Evolutionary conservation across 2,329 filamentous ascomycete species (phyloP), one percentile per base, ranked within the genome.

Genomic region (Scopulariopsis brevicaulis): DNA sequence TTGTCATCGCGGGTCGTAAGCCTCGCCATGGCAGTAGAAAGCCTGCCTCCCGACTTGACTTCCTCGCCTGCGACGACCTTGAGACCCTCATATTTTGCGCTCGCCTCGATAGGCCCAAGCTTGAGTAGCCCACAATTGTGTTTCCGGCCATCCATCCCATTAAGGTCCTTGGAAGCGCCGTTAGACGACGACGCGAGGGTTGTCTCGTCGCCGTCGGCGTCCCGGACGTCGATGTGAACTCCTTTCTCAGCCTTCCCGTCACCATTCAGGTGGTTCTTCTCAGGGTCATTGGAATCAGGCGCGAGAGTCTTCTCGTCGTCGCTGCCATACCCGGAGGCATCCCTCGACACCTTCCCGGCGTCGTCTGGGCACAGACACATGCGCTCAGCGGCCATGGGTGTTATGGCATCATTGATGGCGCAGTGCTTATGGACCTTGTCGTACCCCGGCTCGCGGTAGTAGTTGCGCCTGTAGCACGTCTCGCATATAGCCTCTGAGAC

Each of bases 361-460:
- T 32, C 28, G 28, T 32, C 28, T 8, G 28, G 11, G 57, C 54
- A 53, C 65, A 69, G n/a, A 60, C 57, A 56, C 67, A 70, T 64
- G 37, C 60, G 62, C 4, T 63, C 59, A 43, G 65, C 65, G 0
- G 60, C 62, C 1, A 62, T 61, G 1, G 65, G 60, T 0, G 65
- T 64, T 7, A 72, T 65, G 1, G 59, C 61, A 1, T 64, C 59
- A 0, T 63, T 51, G 1, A 71, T 61, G 24, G 68, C 64, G 54
- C 64, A 70, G 37, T 70, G 65, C 55, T 73, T 73, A 58, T 71
- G 69, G 11, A 63, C 53, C 59, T 73, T 73, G 1, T 57, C 54
- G 58, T 65, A 71, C 0, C 60, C 56, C 4, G 55, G 25, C 3
- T 67, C 60, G 7, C 67, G 67, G 43, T 68, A 68, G 57, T 68